phyloP scores from a whole-genome alignment of 208 protist species.

The Trichomonas vaginalis region DNA sequence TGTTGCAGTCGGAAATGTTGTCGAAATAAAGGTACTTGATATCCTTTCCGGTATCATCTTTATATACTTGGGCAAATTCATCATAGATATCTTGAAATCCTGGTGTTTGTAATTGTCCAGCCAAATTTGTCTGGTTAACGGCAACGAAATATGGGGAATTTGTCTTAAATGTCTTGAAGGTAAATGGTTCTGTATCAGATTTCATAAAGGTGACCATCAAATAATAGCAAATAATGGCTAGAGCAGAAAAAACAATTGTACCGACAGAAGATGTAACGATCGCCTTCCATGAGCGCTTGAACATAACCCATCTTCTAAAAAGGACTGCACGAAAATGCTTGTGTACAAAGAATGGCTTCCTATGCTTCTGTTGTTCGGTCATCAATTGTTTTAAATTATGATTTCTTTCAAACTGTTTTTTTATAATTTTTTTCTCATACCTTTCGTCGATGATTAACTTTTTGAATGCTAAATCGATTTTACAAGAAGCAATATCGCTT shows the following conservation, averaged over 20 bases:
- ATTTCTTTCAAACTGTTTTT: background rate
- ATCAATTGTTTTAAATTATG: background rate
- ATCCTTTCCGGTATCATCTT: background rate
- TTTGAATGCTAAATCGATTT: background rate
- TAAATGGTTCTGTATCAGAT: background rate
- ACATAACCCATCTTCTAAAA: background rate
- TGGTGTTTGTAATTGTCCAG: too few species aligned
- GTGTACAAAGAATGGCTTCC: background rate
- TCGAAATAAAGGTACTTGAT: background rate
- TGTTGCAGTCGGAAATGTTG: background rate
- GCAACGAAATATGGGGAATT: background rate
- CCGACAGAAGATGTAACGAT: background rate
- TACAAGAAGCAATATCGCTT: background rate
- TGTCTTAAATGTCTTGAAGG: background rate
- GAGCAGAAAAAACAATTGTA: background rate
- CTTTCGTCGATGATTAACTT: background rate
- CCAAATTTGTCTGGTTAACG: background rate
- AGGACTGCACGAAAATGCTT: background rate
- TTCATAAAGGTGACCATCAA: background rate
- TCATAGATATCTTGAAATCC: background rate
- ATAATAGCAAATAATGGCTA: background rate
- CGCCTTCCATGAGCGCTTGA: background rate
- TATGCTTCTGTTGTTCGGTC: background rate
- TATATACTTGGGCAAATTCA: background rate
- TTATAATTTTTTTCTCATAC: background rate